Conservation (phyloP, 2,329 filamentous ascomycete genomes). For the Cephalotrichum gorgonifer region DNA sequence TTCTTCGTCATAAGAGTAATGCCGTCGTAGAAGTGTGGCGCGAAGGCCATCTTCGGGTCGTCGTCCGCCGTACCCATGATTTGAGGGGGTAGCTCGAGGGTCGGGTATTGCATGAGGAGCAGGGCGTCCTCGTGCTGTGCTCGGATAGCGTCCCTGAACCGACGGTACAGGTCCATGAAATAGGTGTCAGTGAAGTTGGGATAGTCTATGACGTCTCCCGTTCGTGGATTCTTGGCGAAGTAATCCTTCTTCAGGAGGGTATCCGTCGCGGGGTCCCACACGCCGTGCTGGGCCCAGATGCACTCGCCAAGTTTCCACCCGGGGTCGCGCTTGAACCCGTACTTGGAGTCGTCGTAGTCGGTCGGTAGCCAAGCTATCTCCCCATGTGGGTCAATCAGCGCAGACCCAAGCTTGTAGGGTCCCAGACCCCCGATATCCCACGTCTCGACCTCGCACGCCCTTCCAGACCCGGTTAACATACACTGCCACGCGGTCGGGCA, state of each 20-base stretch:
- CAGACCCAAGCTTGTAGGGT: conserved; percentile 77
- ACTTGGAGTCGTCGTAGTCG: conserved; percentile 77
- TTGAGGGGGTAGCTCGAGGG: conserved; percentile 79
- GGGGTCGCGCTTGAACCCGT: conserved; percentile 81
- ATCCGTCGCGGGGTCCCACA: conserved; percentile 81
- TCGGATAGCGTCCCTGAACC: conserved; percentile 65
- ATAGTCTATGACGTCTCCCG: conserved; percentile 66
- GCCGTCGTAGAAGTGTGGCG: conserved; percentile 94
- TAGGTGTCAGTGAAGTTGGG: conserved; percentile 83
- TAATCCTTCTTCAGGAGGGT: conserved; percentile 75
- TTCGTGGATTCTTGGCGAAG: conserved; percentile 69
- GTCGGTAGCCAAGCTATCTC: conserved; percentile 72
- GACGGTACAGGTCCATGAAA: conserved; percentile 78
- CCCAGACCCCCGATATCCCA: conserved; percentile 94
- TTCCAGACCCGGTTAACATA: conserved; percentile 81
- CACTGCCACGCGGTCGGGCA: conserved; percentile 92
- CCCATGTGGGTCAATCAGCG: conserved; percentile 79
- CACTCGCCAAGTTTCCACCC: conserved; percentile 92
- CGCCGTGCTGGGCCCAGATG: conserved; percentile 90
- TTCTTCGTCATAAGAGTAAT: conserved; percentile 96
- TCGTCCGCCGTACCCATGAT: conserved; percentile 85
- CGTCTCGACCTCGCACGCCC: conserved; percentile 78
- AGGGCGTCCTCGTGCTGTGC: conserved; percentile 69
- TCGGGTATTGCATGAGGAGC: conserved; percentile 83
- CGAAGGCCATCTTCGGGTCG: conserved; percentile 81